Conservation (phyloP, 1,284 basidiomycete species). For the Ustilago shanxiensis region DNA sequence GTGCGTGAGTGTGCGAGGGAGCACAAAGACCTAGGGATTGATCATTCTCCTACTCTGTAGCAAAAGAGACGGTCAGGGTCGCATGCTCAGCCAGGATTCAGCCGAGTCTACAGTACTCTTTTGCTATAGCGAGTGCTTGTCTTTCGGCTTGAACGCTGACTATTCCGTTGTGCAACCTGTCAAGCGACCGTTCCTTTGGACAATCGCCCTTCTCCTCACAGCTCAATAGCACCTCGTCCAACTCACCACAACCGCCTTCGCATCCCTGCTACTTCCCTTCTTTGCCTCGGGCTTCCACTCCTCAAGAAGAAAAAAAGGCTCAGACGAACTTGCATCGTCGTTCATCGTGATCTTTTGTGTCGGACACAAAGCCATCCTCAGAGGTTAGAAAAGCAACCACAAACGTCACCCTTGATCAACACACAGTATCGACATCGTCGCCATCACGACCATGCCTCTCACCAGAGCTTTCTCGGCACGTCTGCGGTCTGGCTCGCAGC, state of each 20-base stretch:
- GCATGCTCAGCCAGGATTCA: not conserved
- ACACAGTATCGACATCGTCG: not conserved
- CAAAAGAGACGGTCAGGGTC: not conserved
- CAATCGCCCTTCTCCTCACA: not conserved
- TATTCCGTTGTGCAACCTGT: constrained; percentile 3
- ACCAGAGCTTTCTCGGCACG: constrained; percentile 44
- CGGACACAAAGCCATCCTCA: not conserved
- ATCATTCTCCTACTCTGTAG: not conserved
- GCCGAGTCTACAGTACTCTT: not conserved
- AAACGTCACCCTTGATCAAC: too few species aligned
- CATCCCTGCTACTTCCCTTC: not conserved
- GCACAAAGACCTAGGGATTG: constrained; percentile 1
- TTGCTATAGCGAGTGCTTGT: not conserved
- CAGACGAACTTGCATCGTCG: not conserved
- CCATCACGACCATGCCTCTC: constrained; percentile 39
- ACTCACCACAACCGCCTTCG: not conserved
- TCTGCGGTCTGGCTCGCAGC: constrained; percentile 26
- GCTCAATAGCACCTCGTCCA: not conserved
- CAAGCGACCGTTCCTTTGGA: not conserved
- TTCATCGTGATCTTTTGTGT: not conserved
- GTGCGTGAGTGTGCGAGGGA: not conserved
- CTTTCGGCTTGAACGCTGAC: not conserved
- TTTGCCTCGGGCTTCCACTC: not conserved
- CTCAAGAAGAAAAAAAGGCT: not conserved
- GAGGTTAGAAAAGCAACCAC: not conserved